Evolutionary conservation across 176 grass and related monocot species (phyloP), one percentile per base, ranked within the genome.

Genomic region (Tillandsia leiboldiana): DNA sequence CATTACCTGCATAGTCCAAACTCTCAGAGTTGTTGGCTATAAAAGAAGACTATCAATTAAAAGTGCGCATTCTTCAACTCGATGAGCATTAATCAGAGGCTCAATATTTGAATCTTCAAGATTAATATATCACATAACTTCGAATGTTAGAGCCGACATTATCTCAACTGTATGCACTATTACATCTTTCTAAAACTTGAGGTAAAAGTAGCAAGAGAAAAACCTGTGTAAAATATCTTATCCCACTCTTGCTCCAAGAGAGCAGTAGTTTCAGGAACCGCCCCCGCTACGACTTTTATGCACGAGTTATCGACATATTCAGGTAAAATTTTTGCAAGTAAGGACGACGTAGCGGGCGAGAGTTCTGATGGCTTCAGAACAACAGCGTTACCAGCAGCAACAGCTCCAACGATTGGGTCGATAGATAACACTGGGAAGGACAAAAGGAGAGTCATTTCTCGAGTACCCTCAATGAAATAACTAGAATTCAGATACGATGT

Each of bases 211-310:
- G 3, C 29, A 42, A 42, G 33, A 7, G 3, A 64, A 42, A 65
- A 48, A 99, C 95, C 95, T 84, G 95, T 99, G 72, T 99, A 99
- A 15, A 99, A 77, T 68, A 99, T 99, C 80, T 99, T 99, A 22
- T 99, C 95, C 87, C 90, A 99, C 65, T 80, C 93, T 57, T 93
- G 80, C 26, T 90, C 82, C 80, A 99, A 82, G 18, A 99, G 87
- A 26, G 50, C 72, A 0, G 84, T 82, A 48, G 90, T 94, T 80
- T 99, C 95, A 17, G 66, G 8, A 67, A 90, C 20, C 14, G 67
- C 78, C 33, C 90, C 95, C 83, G 94, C 89, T 18, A 99, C 69
- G 22, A 99, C 95, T 84, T 85, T 99, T 63, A 99, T 82, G 23
- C 87, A 99, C 9, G 95, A 86, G 74, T 64, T 80, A 65, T 99